These are phyloP conservation scores for Nannizzia gypsea DNA, from an alignment of 2,329 filamentous ascomycete species.

Conservation along the genomic window DNA sequence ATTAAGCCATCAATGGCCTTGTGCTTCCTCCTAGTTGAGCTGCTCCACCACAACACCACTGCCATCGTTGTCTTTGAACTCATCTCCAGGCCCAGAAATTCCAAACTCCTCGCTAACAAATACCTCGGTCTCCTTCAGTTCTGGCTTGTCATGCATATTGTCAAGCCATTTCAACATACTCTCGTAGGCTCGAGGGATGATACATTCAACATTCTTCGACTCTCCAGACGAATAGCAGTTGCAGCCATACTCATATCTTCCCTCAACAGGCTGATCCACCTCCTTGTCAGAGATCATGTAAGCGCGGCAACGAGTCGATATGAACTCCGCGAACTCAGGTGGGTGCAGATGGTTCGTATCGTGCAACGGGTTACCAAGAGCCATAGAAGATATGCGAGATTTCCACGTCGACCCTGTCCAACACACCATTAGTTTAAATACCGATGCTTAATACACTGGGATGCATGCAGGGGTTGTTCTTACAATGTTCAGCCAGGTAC, in stretches of 20 bases:
- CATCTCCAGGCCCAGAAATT: constrained; percentile 6
- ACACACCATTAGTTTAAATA: not conserved
- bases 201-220: constrained; percentile 45
- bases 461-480: constrained; percentile 29
- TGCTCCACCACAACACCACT: not conserved
- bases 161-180: constrained; percentile 50
- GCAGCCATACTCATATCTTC: constrained; percentile 47
- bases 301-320: constrained; percentile 46
- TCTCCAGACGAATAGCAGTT: constrained; percentile 61
- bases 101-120: constrained; percentile 11
- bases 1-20: not conserved
- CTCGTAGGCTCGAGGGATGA: constrained; percentile 46
- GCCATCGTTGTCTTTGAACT: not conserved
- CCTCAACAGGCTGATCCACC: constrained; percentile 43
- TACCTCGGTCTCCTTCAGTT: constrained; percentile 15
- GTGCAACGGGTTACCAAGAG: constrained; percentile 30
- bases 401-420: constrained; percentile 30
- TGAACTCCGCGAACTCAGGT: constrained; percentile 22
- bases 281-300: constrained; percentile 47
- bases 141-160: constrained; percentile 18
- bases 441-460: not conserved
- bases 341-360: constrained; percentile 20
- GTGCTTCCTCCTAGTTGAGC: not conserved
- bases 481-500: constrained; percentile 47
- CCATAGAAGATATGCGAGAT: constrained; percentile 30